phyloP scores from a whole-genome alignment of 306 rosid species.

The Inga oerstediana region DNA sequence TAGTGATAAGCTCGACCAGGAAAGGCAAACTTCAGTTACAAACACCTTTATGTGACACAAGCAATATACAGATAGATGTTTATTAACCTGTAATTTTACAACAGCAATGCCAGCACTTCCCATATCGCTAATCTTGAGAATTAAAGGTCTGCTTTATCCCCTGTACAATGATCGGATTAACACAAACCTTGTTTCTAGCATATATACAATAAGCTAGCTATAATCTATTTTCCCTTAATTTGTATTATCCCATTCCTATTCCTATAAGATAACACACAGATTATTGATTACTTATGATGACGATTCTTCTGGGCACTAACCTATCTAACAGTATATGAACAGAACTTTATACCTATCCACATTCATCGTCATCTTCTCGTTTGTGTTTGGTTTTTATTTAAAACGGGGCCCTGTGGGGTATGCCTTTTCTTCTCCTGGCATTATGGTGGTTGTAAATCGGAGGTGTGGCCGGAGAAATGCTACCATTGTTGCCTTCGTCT shows the following conservation, averaged over 20 bases:
- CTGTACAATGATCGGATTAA: not conserved
- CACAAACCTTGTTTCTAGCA: not conserved
- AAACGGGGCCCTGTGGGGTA: slow-evolving; percentile 57
- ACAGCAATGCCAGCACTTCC: not conserved
- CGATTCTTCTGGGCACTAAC: not conserved
- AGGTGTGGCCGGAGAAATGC: slow-evolving; percentile 47
- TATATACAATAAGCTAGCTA: not conserved
- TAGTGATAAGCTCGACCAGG: not conserved
- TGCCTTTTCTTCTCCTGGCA: slow-evolving; percentile 56
- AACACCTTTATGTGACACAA: not conserved
- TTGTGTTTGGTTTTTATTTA: not conserved
- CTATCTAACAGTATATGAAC: not conserved
- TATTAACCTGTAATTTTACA: not conserved
- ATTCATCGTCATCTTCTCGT: not conserved
- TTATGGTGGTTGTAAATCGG: slow-evolving; percentile 48
- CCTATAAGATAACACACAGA: not conserved
- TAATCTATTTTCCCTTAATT: not conserved
- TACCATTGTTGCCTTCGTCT: slow-evolving; percentile 3
- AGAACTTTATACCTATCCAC: not conserved
- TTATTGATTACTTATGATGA: not conserved
- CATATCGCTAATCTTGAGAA: not conserved
- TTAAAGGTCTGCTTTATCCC: not conserved
- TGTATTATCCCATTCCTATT: slow-evolving; percentile 2
- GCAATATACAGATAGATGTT: not conserved
- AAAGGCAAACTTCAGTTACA: not conserved